phyloP scores from a whole-genome alignment of 306 rosid genomes.

The Vicia faba region DNA sequence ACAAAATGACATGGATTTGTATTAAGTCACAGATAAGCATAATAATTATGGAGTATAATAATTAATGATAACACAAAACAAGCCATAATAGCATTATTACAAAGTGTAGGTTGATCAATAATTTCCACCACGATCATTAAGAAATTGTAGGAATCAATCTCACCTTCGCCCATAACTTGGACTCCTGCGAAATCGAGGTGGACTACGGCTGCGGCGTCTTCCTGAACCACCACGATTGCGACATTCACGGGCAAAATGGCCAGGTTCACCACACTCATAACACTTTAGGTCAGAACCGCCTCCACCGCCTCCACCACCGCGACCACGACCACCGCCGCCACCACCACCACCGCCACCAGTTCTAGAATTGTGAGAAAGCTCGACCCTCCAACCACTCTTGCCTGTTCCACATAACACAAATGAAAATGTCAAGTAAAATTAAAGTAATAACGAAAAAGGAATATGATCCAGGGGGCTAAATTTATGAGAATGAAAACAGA shows the following conservation, averaged over 20 bases:
- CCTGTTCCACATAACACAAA: conserved; percentile 55
- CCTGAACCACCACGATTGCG: conserved; percentile 93
- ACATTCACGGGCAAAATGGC: conserved; percentile 98
- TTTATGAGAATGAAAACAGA: background rate
- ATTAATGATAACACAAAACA: background rate
- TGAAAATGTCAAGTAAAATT: background rate
- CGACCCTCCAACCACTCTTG: conserved; percentile 98
- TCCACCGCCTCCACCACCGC: conserved; percentile 83
- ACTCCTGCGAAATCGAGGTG: conserved; percentile 89
- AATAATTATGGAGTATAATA: background rate
- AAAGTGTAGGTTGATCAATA: background rate
- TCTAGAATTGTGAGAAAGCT: conserved; percentile 96
- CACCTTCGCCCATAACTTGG: conserved; percentile 98
- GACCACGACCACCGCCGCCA: conserved; percentile 77
- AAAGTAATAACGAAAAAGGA: background rate
- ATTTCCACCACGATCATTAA: background rate
- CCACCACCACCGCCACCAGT: conserved; percentile 54
- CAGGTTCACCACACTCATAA: conserved; percentile 98
- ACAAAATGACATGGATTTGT: background rate
- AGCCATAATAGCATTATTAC: background rate
- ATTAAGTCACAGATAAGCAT: background rate
- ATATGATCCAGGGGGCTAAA: conserved; percentile 1
- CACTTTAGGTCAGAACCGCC: conserved; percentile 98
- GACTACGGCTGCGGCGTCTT: conserved; percentile 91
- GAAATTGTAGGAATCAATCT: conserved; percentile 15